Base-by-base conservation (phyloP, 768 basidiomycete species). In the Agaricus bisporus region DNA sequence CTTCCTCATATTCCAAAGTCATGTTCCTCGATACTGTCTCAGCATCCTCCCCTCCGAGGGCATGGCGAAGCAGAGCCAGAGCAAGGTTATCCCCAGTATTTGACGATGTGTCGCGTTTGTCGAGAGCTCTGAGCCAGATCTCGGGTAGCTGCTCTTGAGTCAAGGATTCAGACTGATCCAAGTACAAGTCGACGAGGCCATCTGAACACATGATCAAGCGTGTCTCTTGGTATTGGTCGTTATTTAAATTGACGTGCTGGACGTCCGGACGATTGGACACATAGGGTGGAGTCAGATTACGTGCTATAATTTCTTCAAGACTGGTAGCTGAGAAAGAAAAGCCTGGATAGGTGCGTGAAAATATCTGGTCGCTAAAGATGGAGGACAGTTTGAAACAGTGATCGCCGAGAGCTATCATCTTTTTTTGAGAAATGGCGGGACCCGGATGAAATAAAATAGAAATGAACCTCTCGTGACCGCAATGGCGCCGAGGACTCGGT, bases 251-350 rank as follows among this genome's bases (percentile, higher is more conserved):
- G 32, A 74, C 63, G 51, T 79, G 76, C 39, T 58, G 67, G 15
- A 79, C 65, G 14, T 79, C 75, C 5, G 78, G 67, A 5, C 62
- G 51, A 38, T 73, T 72, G 7, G 73, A 74, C 26, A 83, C 57
- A 61, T 83, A 83, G 8, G 81, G 81, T 2, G 80, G 79, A 0
- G 81, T 80, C 22, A 64, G 54, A 58, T 73, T 77, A 11, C 78
- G 71, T n/a, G 63, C 57, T 15, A 76, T 63, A 59, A 77, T 73
- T 17, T 71, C 73, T n/a, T 68, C 63, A 7, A 77, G 61, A 48
- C 68, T 68, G 6, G 61, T 59, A 42, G 64, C 60, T 1, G 70
- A 64, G 41, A 72, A 51, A 7, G 52, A 60, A 58, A 76, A 76
- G 1, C 71, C 69, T 3, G 69, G 70, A 29, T 65, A 57, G 12